Evolutionary conservation across 2,329 filamentous ascomycete species (phyloP).

Genomic region (Paracorniculantispora psalliotae): DNA sequence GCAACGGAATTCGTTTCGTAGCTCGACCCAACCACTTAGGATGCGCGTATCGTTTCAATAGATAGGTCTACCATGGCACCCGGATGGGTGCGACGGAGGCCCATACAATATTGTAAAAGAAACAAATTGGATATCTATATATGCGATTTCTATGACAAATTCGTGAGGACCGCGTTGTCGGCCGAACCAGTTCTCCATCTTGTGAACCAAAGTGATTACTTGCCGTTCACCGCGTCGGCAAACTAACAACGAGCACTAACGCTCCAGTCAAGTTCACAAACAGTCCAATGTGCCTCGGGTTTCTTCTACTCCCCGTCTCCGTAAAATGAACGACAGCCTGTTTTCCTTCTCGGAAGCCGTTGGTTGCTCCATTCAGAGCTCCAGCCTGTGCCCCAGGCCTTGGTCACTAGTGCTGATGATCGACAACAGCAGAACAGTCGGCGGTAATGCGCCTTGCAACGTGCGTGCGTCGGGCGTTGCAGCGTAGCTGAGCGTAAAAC

Average conservation of each 20-base stretch:
- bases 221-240: no score
- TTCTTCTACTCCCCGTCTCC: background rate
- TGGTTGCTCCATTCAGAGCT: background rate
- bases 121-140: background rate
- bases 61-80: background rate
- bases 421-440: background rate
- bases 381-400: background rate
- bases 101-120: background rate
- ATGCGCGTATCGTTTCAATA: background rate
- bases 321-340: background rate
- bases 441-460: background rate
- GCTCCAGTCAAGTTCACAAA: no score
- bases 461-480: background rate
- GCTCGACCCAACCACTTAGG: background rate
- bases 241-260: no score
- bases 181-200: background rate
- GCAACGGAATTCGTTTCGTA: background rate
- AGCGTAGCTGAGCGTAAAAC: background rate
- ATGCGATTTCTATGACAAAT: background rate
- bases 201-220: no score
- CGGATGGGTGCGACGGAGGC: background rate
- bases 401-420: constrained; percentile 4
- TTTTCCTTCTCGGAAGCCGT: background rate
- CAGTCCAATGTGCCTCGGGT: no score
- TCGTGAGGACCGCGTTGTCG: background rate